Evolutionary conservation across 345 rosid species (phyloP).

Genomic region (Linum trigynum): DNA sequence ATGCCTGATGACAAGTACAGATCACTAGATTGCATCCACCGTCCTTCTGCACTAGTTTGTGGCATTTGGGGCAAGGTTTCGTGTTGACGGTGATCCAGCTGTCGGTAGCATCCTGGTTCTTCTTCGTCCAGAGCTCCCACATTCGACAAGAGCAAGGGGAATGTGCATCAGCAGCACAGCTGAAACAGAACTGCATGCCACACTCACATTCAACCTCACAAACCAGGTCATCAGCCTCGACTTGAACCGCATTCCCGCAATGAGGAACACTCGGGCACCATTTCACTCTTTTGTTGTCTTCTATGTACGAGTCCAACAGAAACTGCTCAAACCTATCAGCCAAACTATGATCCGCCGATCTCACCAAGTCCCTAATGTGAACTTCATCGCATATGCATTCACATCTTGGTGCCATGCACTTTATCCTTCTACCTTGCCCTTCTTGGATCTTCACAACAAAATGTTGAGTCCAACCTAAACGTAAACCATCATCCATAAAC

Average conservation of each 20-base stretch:
- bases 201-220: slow-evolving; percentile 22
- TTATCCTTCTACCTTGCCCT: slow-evolving; percentile 34
- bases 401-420: slow-evolving; percentile 34
- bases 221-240: slow-evolving; percentile 18
- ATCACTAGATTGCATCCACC: no score
- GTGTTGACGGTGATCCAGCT: no score
- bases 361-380: slow-evolving; percentile 23
- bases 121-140: no score
- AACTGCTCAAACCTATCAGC: slow-evolving; percentile 33
- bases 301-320: slow-evolving; percentile 34
- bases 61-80: no score
- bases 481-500: neutral
- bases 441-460: slow-evolving; percentile 37
- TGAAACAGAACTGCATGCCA: no score
- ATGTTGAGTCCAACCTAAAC: slow-evolving; percentile 34
- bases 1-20: no score
- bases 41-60: no score
- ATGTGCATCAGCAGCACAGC: no score
- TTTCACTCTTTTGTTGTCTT: slow-evolving; percentile 36
- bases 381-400: slow-evolving; percentile 31
- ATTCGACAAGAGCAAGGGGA: no score
- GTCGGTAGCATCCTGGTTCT: no score
- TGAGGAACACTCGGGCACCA: slow-evolving; percentile 49
- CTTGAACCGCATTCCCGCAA: slow-evolving; percentile 34
- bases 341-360: slow-evolving; percentile 19